These are phyloP conservation scores for Knoxia roxburghii DNA, from an alignment of 257 asterid genomes.

Conservation along the genomic window DNA sequence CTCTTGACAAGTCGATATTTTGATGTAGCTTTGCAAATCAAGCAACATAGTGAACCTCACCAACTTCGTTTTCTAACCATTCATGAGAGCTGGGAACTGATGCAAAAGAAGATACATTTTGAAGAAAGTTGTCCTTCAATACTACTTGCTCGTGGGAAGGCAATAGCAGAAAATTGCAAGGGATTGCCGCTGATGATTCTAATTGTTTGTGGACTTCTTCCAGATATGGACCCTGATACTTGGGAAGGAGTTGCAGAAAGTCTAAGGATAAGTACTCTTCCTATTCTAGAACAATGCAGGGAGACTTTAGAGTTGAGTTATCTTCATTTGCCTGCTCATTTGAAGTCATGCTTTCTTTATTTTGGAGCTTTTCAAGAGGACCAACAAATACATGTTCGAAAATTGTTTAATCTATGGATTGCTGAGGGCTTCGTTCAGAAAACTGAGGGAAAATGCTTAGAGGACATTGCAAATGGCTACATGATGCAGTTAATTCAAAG, in stretches of 20 bases:
- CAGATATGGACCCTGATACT: not conserved
- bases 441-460: not conserved
- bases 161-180: not conserved
- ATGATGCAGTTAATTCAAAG: not conserved
- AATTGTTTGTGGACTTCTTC: not conserved
- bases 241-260: not conserved
- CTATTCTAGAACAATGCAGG: not conserved
- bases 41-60: not conserved
- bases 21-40: not conserved
- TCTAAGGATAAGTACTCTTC: not conserved
- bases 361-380: conserved; percentile 1
- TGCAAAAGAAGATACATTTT: not conserved
- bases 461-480: not conserved
- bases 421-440: conserved; percentile 1
- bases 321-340: not conserved
- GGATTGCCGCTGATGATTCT: not conserved
- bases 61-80: not conserved
- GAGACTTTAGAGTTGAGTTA: not conserved
- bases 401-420: not conserved
- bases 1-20: not conserved
- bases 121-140: not conserved
- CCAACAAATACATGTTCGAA: not conserved
- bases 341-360: conserved; percentile 2
- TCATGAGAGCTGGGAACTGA: conserved; percentile 1
- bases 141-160: not conserved